These are phyloP conservation scores for Thecaphora thlaspeos DNA, from an alignment of 1,284 basidiomycete genomes.

Conservation along the genomic window DNA sequence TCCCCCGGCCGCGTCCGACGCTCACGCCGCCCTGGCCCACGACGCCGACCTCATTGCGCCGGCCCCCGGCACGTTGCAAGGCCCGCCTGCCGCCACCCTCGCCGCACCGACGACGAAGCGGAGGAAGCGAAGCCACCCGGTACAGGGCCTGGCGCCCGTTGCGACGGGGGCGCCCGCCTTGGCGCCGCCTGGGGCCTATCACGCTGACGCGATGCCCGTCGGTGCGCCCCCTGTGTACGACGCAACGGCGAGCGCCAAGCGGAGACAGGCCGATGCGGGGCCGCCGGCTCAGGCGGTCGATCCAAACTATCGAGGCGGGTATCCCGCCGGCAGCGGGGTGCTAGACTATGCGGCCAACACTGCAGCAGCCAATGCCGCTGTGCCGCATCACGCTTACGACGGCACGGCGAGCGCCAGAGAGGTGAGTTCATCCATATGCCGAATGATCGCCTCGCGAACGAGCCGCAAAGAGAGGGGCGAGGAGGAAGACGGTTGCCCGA, in stretches of 20 bases:
- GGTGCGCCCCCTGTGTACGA: constrained; percentile 1
- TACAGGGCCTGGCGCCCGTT: constrained; percentile 14
- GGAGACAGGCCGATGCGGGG: too few relatives aligned
- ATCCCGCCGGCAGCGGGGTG: constrained; percentile 25
- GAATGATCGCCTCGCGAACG: too few relatives aligned
- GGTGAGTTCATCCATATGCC: neutral
- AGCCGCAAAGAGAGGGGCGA: too few relatives aligned
- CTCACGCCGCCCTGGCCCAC: constrained; percentile 23
- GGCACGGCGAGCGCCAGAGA: constrained; percentile 31
- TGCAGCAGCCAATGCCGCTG: constrained; percentile 13
- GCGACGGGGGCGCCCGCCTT: too few relatives aligned
- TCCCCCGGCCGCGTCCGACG: constrained; percentile 3
- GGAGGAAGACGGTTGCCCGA: too few relatives aligned
- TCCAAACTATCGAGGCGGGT: constrained; percentile 37
- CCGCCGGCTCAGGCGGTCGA: constrained; percentile 13
- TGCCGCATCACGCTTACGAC: constrained; percentile 25
- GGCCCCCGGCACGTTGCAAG: constrained; percentile 11
- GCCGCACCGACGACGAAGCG: constrained; percentile 11
- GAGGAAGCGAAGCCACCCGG: constrained; percentile 31
- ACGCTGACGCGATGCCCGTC: neutral
- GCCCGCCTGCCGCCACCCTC: constrained; percentile 5
- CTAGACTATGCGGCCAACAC: constrained; percentile 31
- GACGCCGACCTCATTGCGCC: constrained; percentile 35
- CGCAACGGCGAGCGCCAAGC: constrained; percentile 21
- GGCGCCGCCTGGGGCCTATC: too few relatives aligned